Conservation (phyloP, 1,139 yeast species). For the Pichia sp. region DNA sequence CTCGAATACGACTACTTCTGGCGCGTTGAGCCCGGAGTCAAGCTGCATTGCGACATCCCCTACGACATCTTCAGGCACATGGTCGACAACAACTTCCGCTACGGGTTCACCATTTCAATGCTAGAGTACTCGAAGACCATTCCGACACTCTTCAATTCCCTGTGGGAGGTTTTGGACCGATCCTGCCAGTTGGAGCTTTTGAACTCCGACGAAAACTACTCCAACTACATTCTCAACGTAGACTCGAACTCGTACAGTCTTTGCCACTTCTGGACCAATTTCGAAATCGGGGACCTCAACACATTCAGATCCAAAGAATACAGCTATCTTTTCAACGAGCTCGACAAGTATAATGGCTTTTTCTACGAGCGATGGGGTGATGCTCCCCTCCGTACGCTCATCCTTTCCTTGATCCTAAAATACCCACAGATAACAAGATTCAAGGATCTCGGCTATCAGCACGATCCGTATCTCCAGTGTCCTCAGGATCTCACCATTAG, state of each 20-base stretch:
- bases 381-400: conserved; percentile 63
- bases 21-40: conserved; percentile 60
- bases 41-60: conserved; percentile 50
- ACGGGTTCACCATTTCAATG: conserved; percentile 53
- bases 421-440: conserved; percentile 50
- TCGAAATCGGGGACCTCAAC: conserved; percentile 57
- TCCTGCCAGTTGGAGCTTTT: conserved; percentile 14
- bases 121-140: conserved; percentile 50
- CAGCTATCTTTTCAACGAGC: conserved; percentile 38
- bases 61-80: conserved; percentile 50
- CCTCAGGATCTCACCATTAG: conserved; percentile 47
- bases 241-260: conserved; percentile 50
- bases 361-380: conserved; percentile 71
- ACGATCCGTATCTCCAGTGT: conserved; percentile 57
- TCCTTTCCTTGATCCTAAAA: conserved; percentile 47
- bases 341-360: conserved; percentile 54
- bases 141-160: conserved; percentile 41
- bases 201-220: conserved; percentile 36
- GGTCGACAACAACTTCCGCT: conserved; percentile 42
- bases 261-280: conserved; percentile 73
- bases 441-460: conserved; percentile 54
- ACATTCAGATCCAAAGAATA: conserved; percentile 52
- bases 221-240: conserved; percentile 48
- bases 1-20: conserved; percentile 45
- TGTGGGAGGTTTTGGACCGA: conserved; percentile 30